Evolutionary conservation across 371 early-diverging fungal genomes (phyloP).

Genomic region (Mortierella sp.): DNA sequence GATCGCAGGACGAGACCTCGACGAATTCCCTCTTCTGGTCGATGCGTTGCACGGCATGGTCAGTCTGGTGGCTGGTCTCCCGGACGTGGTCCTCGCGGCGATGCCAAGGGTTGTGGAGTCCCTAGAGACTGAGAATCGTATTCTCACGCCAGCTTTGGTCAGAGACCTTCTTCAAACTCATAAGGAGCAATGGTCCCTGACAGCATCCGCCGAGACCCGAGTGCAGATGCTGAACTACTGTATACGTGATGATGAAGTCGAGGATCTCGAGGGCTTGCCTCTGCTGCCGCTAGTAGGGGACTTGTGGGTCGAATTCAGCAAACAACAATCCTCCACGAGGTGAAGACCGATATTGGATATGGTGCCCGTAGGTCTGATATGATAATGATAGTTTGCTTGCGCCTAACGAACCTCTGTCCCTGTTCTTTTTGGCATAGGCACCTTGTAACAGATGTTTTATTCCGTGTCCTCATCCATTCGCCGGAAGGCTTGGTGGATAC

Average conservation of each 20-base stretch:
- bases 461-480: constrained; percentile 10
- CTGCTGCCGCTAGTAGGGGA: constrained; percentile 26
- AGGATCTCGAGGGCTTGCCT: constrained; percentile 27
- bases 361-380: not conserved
- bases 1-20: constrained; percentile 19
- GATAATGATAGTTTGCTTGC: not conserved
- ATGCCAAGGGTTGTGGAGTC: not conserved
- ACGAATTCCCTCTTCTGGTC: constrained; percentile 11
- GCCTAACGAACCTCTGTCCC: not conserved
- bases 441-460: not conserved
- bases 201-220: not conserved
- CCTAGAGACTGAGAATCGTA: constrained; percentile 5
- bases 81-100: constrained; percentile 5
- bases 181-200: not conserved
- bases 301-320: constrained; percentile 29
- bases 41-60: constrained; percentile 5
- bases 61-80: constrained; percentile 15
- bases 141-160: constrained; percentile 24
- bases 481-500: constrained; percentile 20
- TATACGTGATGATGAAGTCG: constrained; percentile 10
- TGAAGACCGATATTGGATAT: not conserved
- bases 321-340: constrained; percentile 1
- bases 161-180: constrained; percentile 5
- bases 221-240: constrained; percentile 27
- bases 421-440: not conserved